Conservation (phyloP, 163 green algal species). For the Coccomyxa subellipsoidea region DNA sequence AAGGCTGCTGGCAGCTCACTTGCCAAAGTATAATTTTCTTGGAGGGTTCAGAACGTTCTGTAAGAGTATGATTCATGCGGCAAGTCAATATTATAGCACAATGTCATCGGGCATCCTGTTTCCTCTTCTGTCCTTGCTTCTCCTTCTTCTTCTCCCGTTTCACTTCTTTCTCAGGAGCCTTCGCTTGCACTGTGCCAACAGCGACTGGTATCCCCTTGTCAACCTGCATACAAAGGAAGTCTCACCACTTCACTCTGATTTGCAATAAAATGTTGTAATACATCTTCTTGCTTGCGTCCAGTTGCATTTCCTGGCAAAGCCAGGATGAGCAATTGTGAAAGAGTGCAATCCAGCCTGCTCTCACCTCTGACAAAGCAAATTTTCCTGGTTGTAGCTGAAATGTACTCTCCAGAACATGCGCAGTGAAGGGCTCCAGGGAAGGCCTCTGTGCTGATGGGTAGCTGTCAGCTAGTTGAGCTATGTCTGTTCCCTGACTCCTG, state of each 20-base stretch:
- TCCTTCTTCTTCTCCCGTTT: not conserved
- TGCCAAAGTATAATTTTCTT: no score
- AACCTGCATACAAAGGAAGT: not conserved
- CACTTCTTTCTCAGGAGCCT: not conserved
- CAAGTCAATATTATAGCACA: not conserved
- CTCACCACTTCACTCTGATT: no score
- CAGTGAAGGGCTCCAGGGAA: not conserved
- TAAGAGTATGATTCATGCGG: not conserved
- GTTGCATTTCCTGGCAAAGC: no score
- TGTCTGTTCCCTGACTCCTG: not conserved
- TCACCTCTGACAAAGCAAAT: not conserved
- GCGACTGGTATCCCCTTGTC: not conserved
- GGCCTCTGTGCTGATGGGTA: not conserved
- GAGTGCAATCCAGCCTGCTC: no score
- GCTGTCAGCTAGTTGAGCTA: not conserved
- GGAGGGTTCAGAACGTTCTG: no score
- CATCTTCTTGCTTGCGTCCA: no score
- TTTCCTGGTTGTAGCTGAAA: not conserved
- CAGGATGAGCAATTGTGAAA: no score
- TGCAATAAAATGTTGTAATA: no score
- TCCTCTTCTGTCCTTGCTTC: not conserved
- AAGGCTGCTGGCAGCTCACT: no score
- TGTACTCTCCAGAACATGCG: not conserved
- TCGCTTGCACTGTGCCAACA: not conserved
- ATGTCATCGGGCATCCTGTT: not conserved